Conservation (phyloP, 768 basidiomycete species). For the Strobilomyces confusus region DNA sequence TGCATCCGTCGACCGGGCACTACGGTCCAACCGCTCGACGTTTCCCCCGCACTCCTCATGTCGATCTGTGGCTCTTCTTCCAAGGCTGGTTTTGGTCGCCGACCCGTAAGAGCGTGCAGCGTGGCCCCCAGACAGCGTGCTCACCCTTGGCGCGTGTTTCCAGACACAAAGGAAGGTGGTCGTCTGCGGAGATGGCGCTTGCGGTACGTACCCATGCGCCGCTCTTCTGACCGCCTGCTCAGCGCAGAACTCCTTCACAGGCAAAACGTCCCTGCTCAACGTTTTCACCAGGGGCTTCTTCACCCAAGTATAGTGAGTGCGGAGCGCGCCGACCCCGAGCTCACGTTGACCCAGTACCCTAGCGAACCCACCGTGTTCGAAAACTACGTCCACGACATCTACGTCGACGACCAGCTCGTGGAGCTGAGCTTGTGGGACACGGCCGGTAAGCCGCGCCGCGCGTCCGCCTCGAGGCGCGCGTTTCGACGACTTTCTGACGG, state of each 20-base stretch:
- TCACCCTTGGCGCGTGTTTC: conserved; percentile 15
- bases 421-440: conserved; percentile 98
- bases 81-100: conserved; percentile 49
- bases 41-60: conserved; percentile 34
- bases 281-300: conserved; percentile 92
- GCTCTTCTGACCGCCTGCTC: conserved; percentile 6
- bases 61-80: conserved; percentile 54
- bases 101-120: conserved; percentile 25
- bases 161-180: conserved; percentile 64
- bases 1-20: neutral
- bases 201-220: conserved; percentile 46
- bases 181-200: conserved; percentile 96
- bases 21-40: neutral
- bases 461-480: neutral
- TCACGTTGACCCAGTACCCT: conserved; percentile 1
- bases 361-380: conserved; percentile 96
- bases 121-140: conserved; percentile 9
- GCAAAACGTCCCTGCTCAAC: conserved; percentile 82
- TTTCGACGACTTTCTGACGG: conserved; percentile 27
- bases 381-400: conserved; percentile 90
- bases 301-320: conserved; percentile 84
- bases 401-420: conserved; percentile 81
- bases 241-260: conserved; percentile 32
- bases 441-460: conserved; percentile 57
- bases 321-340: neutral